A percentile compares a stretch with the other conserved stretches of the same genome.
phyloP scores from a whole-genome alignment of 2,329 filamentous ascomycete species.

The Cadophora luteo-olivacea region DNA sequence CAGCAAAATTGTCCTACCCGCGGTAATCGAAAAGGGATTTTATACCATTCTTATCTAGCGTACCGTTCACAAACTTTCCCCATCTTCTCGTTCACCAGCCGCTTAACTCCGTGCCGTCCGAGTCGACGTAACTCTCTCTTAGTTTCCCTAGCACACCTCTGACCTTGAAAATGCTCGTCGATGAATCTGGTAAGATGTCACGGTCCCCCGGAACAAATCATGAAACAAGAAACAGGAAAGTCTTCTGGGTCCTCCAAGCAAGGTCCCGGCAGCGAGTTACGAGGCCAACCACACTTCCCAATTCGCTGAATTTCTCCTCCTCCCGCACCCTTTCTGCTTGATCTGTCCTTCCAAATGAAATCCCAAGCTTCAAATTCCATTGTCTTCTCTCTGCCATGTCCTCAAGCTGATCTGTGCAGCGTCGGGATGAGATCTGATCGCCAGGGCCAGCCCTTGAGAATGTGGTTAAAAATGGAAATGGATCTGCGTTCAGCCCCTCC shows the following conservation, averaged over 20 bases:
- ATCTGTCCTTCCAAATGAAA: neutral
- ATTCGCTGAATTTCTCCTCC: neutral
- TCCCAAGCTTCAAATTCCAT: neutral
- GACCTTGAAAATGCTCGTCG: neutral
- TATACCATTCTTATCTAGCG: slow-evolving; percentile 7
- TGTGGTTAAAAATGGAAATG: slow-evolving; percentile 6
- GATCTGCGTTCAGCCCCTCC: neutral
- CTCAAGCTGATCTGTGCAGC: slow-evolving; percentile 14
- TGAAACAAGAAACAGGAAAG: slow-evolving; percentile 9
- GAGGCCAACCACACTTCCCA: neutral
- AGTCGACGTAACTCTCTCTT: neutral
- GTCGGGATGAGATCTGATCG: neutral
- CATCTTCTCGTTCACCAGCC: neutral
- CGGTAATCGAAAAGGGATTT: neutral
- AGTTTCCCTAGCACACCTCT: neutral
- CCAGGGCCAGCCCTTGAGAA: neutral
- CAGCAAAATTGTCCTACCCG: neutral
- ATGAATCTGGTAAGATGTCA: slow-evolving; percentile 8
- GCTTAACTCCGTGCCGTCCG: slow-evolving; percentile 7
- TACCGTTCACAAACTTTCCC: slow-evolving; percentile 13
- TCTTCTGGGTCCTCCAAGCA: neutral
- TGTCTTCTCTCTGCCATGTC: slow-evolving; percentile 12
- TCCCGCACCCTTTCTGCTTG: neutral
- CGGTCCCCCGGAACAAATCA: slow-evolving; percentile 4
- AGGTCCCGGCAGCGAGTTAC: neutral